Conservation (phyloP, 495 filamentous ascomycete species). For the Oleoguttula mirabilis region DNA sequence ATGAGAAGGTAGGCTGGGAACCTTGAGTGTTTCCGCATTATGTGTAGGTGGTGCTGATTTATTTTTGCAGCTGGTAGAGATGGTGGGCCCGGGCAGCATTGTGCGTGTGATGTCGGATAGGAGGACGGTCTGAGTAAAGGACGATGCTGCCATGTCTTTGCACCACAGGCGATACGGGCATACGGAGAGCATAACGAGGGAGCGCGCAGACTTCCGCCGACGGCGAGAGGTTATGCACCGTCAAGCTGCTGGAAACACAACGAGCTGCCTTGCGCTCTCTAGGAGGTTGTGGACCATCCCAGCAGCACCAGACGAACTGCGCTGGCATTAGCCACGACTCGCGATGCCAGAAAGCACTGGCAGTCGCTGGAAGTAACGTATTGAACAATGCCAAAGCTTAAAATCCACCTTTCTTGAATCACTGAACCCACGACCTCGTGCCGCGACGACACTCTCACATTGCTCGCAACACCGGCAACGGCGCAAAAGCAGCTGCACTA, state of each 20-base stretch:
- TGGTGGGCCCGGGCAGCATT: constrained; percentile 77
- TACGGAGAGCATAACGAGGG: neutral
- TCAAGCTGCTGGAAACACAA: neutral
- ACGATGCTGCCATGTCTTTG: neutral
- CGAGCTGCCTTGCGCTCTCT: neutral
- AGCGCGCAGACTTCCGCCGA: neutral
- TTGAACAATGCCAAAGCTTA: too few relatives aligned
- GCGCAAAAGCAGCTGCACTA: too few relatives aligned
- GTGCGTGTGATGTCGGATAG: constrained; percentile 86
- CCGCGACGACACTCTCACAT: too few relatives aligned
- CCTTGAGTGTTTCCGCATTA: neutral
- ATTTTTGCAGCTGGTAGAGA: constrained; percentile 53
- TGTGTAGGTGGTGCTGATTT: neutral
- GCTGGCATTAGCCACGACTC: too few relatives aligned
- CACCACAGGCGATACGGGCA: neutral
- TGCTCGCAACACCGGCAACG: too few relatives aligned
- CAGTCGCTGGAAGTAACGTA: too few relatives aligned
- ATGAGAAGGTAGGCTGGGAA: constrained; percentile 56
- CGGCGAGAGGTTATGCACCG: neutral
- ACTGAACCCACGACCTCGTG: too few relatives aligned
- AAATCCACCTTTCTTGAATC: too few relatives aligned
- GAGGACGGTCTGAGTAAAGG: constrained; percentile 55
- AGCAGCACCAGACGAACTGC: neutral
- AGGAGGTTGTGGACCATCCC: neutral
- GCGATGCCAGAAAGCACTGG: too few relatives aligned